These are phyloP conservation scores for Pogostemon cablin DNA, from an alignment of 257 asterid genomes.

Conservation along the genomic window DNA sequence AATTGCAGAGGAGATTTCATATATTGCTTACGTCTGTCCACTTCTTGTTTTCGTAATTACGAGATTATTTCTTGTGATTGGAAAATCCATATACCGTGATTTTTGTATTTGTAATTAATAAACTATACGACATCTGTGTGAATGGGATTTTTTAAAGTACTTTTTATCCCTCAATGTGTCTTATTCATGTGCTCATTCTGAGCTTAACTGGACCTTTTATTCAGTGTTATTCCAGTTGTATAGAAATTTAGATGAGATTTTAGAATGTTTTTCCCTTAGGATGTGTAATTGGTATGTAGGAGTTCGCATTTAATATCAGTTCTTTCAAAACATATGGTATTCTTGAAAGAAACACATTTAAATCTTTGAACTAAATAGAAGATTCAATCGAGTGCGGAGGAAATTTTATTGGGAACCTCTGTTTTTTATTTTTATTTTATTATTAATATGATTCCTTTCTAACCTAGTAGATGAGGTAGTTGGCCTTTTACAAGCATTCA, in stretches of 20 bases:
- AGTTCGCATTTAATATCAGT: not conserved
- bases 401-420: slow-evolving; percentile 2
- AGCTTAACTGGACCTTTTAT: not conserved
- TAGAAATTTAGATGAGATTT: slow-evolving; percentile 1
- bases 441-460: not conserved
- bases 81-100: not conserved
- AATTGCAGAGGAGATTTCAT: not conserved
- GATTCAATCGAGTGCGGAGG: not conserved
- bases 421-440: not conserved
- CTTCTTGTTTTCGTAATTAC: not conserved
- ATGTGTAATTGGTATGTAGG: not conserved
- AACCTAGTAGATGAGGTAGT: not conserved
- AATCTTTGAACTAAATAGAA: not conserved
- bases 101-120: not conserved
- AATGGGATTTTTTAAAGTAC: not conserved
- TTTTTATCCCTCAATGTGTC: not conserved
- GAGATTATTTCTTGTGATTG: not conserved
- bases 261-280: not conserved
- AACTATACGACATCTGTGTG: slow-evolving; percentile 13
- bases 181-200: not conserved
- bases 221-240: not conserved
- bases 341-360: not conserved
- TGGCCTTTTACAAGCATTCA: slow-evolving; percentile 19
- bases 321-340: not conserved
- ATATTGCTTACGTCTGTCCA: not conserved